Conservation (phyloP, 352 stramenopile genomes). For the Pythium monospermum region DNA sequence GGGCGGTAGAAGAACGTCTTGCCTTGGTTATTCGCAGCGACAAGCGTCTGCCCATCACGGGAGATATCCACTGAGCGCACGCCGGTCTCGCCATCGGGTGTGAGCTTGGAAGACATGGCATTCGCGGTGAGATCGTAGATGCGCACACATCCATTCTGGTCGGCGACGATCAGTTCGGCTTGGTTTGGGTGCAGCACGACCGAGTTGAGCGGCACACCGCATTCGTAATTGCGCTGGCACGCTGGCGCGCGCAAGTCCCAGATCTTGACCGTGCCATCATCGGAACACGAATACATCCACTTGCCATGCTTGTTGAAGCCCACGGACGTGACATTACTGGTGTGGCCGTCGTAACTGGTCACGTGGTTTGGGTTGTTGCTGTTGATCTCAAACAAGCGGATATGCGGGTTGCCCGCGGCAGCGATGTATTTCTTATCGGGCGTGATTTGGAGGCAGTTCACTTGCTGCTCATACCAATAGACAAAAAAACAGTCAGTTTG, state of each 20-base stretch:
- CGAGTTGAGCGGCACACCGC: constrained; percentile 90
- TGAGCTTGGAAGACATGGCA: constrained; percentile 55
- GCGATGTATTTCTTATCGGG: constrained; percentile 96
- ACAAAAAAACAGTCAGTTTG: neutral
- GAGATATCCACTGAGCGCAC: constrained; percentile 93
- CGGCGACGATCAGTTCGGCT: constrained; percentile 69
- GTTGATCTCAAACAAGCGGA: constrained; percentile 97
- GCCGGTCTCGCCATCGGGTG: constrained; percentile 61
- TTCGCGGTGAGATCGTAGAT: constrained; percentile 90
- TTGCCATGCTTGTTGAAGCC: constrained; percentile 97
- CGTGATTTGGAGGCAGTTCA: constrained; percentile 96
- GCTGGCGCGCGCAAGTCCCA: constrained; percentile 89
- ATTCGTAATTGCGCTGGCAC: constrained; percentile 87
- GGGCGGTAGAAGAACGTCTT: constrained; percentile 93
- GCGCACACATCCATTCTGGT: constrained; percentile 93
- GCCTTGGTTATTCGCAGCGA: constrained; percentile 93
- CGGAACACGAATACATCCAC: constrained; percentile 97
- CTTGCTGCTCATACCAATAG: constrained; percentile 56
- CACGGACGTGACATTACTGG: constrained; percentile 94
- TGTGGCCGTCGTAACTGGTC: constrained; percentile 95
- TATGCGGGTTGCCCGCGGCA: constrained; percentile 96
- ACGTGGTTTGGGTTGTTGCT: constrained; percentile 94
- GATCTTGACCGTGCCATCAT: constrained; percentile 95
- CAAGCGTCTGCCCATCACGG: constrained; percentile 87
- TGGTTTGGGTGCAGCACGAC: constrained; percentile 96